Base-by-base conservation (phyloP, 75 land plant genomes). In the Cupressus sempervirens region DNA sequence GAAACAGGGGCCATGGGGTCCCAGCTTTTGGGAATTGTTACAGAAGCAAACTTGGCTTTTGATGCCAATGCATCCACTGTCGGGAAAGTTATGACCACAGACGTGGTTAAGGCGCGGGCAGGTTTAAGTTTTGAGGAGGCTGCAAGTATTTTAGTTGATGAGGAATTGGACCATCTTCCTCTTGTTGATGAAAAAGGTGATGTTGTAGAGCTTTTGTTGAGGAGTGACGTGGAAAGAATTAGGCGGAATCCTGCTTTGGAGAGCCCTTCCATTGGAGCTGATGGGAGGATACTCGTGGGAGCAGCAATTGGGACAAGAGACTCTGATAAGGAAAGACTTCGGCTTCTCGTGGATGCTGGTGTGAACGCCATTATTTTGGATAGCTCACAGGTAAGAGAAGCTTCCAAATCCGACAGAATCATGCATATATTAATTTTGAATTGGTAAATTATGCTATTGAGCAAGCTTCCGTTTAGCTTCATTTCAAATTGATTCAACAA, bases 291-390 rank as follows among this genome's bases (percentile, higher is more conserved):
- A 83, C 72, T 96, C n/a, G 95, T 98, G 11, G 99, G 99, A 43
- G 99, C 99, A 29, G 92, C 99, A 1, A 89, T 98, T 23, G 98
- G 99, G 46, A 98, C 99, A 7, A 91, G 98, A 79, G 99, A 96
- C 52, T 38, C 85, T 68, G 98, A 98, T 85, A 94, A 94, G 88
- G 90, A 88, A 88, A 90, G 99, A 86, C 62, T 98, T 73, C 83
- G 90, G 93, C 87, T 90, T 84, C 90, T 98, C 84, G 98, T 94
- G 85, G 89, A 93, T 84, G 99, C 92, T 1, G 99, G 99, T 2
- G 87, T 88, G 15, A 89, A 98, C 84, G 98, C 90, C 4, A 85
- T 98, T 29, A 93, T 98, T 54, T 84, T 96, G 74, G 99, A 98
- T 89, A 98, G 99, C 85, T 94, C 99, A 12, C 81, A 79, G 81